Conservation (phyloP, 306 rosid species). For the Sophora flavescens region DNA sequence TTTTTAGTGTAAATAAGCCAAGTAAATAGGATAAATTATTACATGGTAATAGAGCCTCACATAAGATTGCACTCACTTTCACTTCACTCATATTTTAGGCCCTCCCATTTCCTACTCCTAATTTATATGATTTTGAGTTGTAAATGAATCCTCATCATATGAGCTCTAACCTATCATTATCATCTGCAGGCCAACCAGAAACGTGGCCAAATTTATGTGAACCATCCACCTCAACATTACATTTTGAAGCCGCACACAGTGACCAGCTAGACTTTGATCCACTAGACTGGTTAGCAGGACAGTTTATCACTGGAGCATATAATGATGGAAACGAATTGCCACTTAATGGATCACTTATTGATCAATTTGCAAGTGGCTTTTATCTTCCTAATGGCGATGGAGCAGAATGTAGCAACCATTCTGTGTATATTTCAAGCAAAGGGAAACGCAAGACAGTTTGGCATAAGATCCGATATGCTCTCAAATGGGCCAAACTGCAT, state of each 20-base stretch:
- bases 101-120: not conserved
- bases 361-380: conserved; percentile 21
- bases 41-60: no score
- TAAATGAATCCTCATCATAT: not conserved
- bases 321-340: conserved; percentile 11
- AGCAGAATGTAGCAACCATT: conserved; percentile 23
- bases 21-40: not conserved
- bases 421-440: not conserved
- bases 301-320: not conserved
- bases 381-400: conserved; percentile 22
- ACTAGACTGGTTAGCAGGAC: conserved; percentile 9
- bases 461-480: conserved; percentile 45
- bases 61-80: no score
- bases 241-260: not conserved
- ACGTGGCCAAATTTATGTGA: conserved; percentile 15
- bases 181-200: conserved; percentile 48
- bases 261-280: conserved; percentile 30
- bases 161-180: not conserved
- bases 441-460: conserved; percentile 52
- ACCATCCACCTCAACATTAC: conserved; percentile 18
- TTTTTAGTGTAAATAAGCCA: not conserved
- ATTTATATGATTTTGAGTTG: not conserved
- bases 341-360: not conserved
- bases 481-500: conserved; percentile 40
- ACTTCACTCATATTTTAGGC: not conserved